phyloP scores from a whole-genome alignment of 2,329 filamentous ascomycete species.

The Verticillium longisporum region DNA sequence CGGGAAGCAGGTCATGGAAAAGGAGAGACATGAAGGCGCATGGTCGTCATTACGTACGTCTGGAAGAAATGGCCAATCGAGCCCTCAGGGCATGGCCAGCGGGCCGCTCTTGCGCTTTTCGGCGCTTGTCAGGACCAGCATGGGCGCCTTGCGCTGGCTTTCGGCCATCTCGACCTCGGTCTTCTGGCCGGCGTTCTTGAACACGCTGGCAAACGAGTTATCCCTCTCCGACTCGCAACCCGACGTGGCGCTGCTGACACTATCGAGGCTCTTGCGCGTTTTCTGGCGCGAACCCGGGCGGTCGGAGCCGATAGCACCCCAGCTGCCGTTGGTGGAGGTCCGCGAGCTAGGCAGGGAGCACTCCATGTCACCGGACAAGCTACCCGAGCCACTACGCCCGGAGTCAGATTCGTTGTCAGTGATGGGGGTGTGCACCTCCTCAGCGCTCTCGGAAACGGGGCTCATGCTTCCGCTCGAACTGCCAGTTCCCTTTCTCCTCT shows the following conservation, averaged over 20 bases:
- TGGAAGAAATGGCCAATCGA: slow-evolving; percentile 8
- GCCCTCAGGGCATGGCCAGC: slow-evolving; percentile 7
- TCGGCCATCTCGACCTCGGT: slow-evolving; percentile 48
- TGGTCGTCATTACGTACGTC: slow-evolving; percentile 11
- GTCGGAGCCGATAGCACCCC: slow-evolving; percentile 81
- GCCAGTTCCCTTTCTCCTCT: slow-evolving; percentile 71
- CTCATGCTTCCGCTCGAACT: slow-evolving; percentile 73
- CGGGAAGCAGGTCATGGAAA: slow-evolving; percentile 10
- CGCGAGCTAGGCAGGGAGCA: slow-evolving; percentile 67
- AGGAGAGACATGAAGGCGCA: slow-evolving; percentile 11
- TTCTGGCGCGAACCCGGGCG: slow-evolving; percentile 68
- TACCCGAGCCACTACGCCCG: slow-evolving; percentile 68
- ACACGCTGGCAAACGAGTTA: slow-evolving; percentile 59
- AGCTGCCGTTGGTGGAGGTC: slow-evolving; percentile 64
- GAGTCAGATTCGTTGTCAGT: slow-evolving; percentile 71
- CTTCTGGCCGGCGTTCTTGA: slow-evolving; percentile 51
- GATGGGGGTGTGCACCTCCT: slow-evolving; percentile 58
- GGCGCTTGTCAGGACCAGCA: slow-evolving; percentile 79
- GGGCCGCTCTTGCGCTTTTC: slow-evolving; percentile 76
- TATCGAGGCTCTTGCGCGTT: slow-evolving; percentile 55
- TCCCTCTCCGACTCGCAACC: slow-evolving; percentile 40
- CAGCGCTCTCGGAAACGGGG: slow-evolving; percentile 75
- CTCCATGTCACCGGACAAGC: slow-evolving; percentile 66
- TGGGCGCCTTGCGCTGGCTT: slow-evolving; percentile 72
- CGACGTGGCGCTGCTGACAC: slow-evolving; percentile 51